Evolutionary conservation across 2,329 filamentous ascomycete genomes (phyloP).

Genomic region (Penicillium polonicum): DNA sequence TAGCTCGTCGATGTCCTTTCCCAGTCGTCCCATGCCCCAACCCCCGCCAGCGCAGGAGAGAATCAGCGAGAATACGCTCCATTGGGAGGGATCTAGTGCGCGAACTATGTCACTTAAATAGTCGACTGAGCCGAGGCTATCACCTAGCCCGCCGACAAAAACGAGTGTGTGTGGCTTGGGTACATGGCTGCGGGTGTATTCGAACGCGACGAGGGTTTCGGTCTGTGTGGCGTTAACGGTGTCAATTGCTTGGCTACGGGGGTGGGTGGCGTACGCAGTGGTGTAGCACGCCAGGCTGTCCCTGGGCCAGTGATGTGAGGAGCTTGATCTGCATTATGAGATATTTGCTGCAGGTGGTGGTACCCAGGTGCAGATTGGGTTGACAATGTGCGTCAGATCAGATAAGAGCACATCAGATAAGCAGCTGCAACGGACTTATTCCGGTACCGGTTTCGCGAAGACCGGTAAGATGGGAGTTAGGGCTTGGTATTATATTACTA

Average conservation of each 20-base stretch:
- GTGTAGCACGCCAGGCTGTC: conserved; percentile 24
- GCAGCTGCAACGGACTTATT: not conserved
- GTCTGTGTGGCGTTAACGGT: conserved; percentile 26
- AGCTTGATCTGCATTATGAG: conserved; percentile 21
- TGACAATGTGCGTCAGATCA: conserved; percentile 19
- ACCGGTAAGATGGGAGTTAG: conserved; percentile 1
- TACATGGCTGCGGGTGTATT: conserved; percentile 32
- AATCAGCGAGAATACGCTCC: conserved; percentile 52
- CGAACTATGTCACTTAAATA: conserved; percentile 52
- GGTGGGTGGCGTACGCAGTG: conserved; percentile 18
- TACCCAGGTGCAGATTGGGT: not conserved
- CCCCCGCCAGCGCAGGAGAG: conserved; percentile 53
- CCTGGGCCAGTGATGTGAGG: conserved; percentile 17
- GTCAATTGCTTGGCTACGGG: not conserved
- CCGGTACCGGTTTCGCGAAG: not conserved
- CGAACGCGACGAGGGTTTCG: conserved; percentile 39
- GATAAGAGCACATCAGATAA: conserved; percentile 27
- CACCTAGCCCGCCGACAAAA: conserved; percentile 58
- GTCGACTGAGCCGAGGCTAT: conserved; percentile 54
- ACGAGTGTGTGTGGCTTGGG: conserved; percentile 50
- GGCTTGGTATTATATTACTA: not conserved
- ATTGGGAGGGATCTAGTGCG: conserved; percentile 47
- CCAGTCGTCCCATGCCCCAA: conserved; percentile 55
- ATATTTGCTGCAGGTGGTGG: not conserved
- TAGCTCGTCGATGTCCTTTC: conserved; percentile 55